phyloP scores from a whole-genome alignment of 306 rosid species.

The Acmispon strigosus region DNA sequence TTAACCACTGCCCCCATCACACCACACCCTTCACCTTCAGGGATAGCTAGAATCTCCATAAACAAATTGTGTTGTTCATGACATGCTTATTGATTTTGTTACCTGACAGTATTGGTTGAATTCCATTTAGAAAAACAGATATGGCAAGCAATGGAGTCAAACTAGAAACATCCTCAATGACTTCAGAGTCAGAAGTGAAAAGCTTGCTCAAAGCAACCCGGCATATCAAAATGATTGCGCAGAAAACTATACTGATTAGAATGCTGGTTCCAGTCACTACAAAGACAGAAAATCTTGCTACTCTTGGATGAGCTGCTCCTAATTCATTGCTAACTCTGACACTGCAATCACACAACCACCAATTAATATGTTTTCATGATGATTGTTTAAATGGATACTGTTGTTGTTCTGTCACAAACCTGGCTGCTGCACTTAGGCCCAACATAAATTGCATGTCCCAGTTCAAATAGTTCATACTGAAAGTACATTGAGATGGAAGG shows the following conservation, averaged over 20 bases:
- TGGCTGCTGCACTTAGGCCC: conserved; percentile 15
- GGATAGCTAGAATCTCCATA: not conserved
- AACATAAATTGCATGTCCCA: conserved; percentile 22
- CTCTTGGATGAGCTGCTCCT: conserved; percentile 62
- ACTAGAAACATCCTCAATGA: not conserved
- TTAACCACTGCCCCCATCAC: not conserved
- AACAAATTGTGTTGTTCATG: not conserved
- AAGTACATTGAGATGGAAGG: not conserved
- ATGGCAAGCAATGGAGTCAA: conserved; percentile 9
- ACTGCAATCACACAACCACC: conserved; percentile 20
- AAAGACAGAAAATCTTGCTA: conserved; percentile 48
- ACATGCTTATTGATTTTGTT: not conserved
- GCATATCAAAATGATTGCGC: not conserved
- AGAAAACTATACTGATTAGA: conserved; percentile 1
- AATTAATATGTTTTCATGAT: not conserved
- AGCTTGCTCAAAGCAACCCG: not conserved
- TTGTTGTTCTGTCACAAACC: not conserved
- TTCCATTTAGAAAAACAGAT: conserved; percentile 44
- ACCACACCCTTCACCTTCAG: not conserved
- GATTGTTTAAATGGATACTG: not conserved
- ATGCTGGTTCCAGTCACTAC: conserved; percentile 31
- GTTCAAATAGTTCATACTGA: conserved; percentile 6
- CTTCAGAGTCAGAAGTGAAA: conserved; percentile 2
- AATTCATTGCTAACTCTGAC: conserved; percentile 59
- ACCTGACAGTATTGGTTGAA: conserved; percentile 27